These are phyloP conservation scores for Gorgonomyces haynaldii DNA, from an alignment of 192 early-diverging fungal genomes.

Conservation along the genomic window DNA sequence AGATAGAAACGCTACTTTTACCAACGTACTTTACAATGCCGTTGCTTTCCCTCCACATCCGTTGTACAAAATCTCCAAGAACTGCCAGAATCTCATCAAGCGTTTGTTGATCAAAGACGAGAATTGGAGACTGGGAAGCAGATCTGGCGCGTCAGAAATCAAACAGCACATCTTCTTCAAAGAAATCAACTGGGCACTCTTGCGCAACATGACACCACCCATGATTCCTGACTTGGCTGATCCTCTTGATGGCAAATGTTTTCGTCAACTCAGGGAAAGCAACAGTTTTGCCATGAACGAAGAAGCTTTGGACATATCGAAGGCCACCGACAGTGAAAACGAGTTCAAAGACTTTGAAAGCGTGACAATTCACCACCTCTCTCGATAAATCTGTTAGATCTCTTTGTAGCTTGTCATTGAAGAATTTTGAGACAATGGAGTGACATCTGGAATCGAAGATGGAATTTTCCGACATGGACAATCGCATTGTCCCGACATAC, in stretches of 20 bases:
- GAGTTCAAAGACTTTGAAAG: too few species aligned
- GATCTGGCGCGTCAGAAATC: conserved; percentile 84
- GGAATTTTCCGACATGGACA: too few species aligned
- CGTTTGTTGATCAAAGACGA: conserved; percentile 87
- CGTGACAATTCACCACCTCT: too few species aligned
- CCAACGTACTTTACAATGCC: conserved; percentile 71
- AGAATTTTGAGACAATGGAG: too few species aligned
- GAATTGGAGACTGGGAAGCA: conserved; percentile 69
- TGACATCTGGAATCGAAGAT: too few species aligned
- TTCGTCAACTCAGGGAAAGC: conserved; percentile 53
- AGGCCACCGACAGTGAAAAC: too few species aligned
- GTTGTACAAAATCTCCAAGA: conserved; percentile 31
- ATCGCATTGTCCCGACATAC: too few species aligned
- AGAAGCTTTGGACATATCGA: conserved; percentile 36
- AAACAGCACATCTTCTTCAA: conserved; percentile 90
- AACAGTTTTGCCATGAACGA: conserved; percentile 52
- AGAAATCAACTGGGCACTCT: conserved; percentile 80
- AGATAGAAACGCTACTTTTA: conserved; percentile 79
- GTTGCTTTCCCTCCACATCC: conserved; percentile 62
- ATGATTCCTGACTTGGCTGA: conserved; percentile 50
- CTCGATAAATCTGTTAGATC: too few species aligned
- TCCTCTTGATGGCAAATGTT: conserved; percentile 53
- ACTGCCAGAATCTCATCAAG: conserved; percentile 66
- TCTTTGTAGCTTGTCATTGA: too few species aligned
- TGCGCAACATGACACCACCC: conserved; percentile 74